Evolutionary conservation across 805 yeast genomes (phyloP), one percentile per base, ranked within the genome.

Genomic region (Yarrowia sp.): DNA sequence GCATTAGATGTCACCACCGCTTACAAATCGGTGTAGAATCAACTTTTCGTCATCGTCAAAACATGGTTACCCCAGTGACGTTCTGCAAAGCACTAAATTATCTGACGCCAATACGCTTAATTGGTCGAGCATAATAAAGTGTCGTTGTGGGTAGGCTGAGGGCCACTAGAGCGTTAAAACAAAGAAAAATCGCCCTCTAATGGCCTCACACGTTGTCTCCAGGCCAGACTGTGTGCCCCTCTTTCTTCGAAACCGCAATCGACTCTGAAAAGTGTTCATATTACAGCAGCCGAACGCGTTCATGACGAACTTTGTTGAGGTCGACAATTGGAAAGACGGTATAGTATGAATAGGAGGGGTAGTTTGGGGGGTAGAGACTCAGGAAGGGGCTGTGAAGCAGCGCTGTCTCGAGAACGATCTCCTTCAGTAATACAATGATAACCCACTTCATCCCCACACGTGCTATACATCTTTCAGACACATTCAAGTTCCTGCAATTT

Each of bases 1-100:
- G 7, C 30, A 24, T 24, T 24, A 7, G 3, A 24, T 5, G 3
- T 24, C 30, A 5, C 30, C 30, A 24, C 30, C 30, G 30, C 30
- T 24, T 24, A 24, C 30, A 24, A 24, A 24, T 24, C 30, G 30
- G 30, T 24, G 7, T 24, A 7, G 30, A 24, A 5, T 24, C 30
- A 4, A 24, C 30, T 7, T 5, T 24, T 24, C 6, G 14, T n/a
- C 53, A 2, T 47, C 38, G 36, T 44, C 24, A 13, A 33, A 47
- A 49, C 38, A 17, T 12, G 24, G 40, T 49, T 34, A 33, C 56
- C 42, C 56, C 42, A 52, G 33, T 30, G 42, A 52, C 56, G 30
- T 3, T 5, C 55, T 36, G 56, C 56, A 19, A 42, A 12, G 30
- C 12, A 12, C 14, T 36, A 24, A 46, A 46, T 46, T 46, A 24